These are phyloP conservation scores for Chrysopogon serrulatus DNA, from an alignment of 176 grass and related monocot species.

Conservation along the genomic window DNA sequence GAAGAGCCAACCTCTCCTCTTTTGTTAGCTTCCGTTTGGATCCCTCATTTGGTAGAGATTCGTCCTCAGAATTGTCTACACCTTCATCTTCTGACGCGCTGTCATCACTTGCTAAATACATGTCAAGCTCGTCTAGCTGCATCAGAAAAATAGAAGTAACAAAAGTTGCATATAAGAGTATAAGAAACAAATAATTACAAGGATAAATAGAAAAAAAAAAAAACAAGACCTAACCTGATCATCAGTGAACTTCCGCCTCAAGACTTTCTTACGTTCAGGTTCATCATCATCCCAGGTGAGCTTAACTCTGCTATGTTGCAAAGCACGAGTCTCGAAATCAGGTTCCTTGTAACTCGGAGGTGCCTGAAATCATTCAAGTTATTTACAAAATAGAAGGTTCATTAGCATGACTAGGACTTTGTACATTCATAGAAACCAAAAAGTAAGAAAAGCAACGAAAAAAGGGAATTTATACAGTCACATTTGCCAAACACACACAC, in stretches of 20 bases:
- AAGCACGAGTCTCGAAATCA: slow-evolving; percentile 74
- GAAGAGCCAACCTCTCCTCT: slow-evolving; percentile 53
- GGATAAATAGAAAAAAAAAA: background rate
- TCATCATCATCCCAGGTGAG: slow-evolving; percentile 87
- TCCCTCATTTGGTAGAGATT: slow-evolving; percentile 13
- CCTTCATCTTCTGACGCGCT: slow-evolving; percentile 54
- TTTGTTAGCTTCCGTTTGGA: slow-evolving; percentile 47
- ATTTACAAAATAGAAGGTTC: background rate
- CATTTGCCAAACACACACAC: no score
- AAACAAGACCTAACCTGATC: slow-evolving; percentile 55
- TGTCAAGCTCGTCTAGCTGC: slow-evolving; percentile 69
- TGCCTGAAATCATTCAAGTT: slow-evolving; percentile 35
- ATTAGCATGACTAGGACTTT: slow-evolving; percentile 1
- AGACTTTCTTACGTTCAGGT: slow-evolving; percentile 69
- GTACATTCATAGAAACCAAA: background rate
- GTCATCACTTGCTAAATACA: slow-evolving; percentile 69
- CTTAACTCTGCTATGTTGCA: slow-evolving; percentile 89
- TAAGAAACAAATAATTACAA: slow-evolving; percentile 16
- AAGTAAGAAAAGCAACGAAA: background rate
- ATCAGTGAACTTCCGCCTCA: slow-evolving; percentile 71
- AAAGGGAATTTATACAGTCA: background rate
- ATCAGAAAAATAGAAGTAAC: slow-evolving; percentile 1
- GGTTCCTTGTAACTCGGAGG: slow-evolving; percentile 72
- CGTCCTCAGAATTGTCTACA: slow-evolving; percentile 32
- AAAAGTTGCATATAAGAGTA: slow-evolving; percentile 2